Evolutionary conservation across 306 rosid species (phyloP), one percentile per base, ranked within the genome.

Genomic region (Morella rubra): DNA sequence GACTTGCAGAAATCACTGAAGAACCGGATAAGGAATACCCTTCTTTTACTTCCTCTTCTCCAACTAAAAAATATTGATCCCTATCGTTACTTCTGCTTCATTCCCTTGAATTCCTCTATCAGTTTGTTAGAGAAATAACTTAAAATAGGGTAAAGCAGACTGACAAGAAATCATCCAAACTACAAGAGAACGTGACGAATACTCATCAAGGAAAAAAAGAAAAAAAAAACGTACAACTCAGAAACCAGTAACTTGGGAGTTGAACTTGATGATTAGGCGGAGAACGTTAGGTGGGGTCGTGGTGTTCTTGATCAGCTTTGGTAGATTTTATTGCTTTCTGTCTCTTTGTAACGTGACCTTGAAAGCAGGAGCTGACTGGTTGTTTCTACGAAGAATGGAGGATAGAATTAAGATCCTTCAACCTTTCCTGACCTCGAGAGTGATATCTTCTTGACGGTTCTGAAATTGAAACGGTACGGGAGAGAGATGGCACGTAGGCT

Each of bases 361-460:
- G 80, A 24, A 75, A 90, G 87, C 91, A 87, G 78, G 3, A 2
- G 59, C 68, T 84, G 92, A 88, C 73, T 80, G 79, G 85, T 86
- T 10, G 85, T 44, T 32, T 22, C 20, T 15, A 27, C 52, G 69
- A 59, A 74, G 86, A 81, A 83, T 71, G 87, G 87, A 80, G 74
- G 93, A 75, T 89, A 12, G 53, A 72, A 55, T 19, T 6, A 22
- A 59, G 76, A 32, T 44, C 14, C 60, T 12, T 32, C 37, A 32
- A 32, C 37, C 37, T 32, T 32, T 32, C 37, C 37, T 32, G 37
- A 32, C 37, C 37, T 32, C 37, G 37, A 32, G 37, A 32, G 37
- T 32, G 37, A 32, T 32, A 32, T 32, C 3, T 2, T 32, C 3
- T 32, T 2, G 3, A 32, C 37, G 37, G 37, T 32, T 32, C 37